Percentiles rank a stretch among this genome's conserved stretches.
These are phyloP conservation scores for Hyphodiscus sp. DNA, from an alignment of 2,329 filamentous ascomycete genomes.

Conservation along the genomic window DNA sequence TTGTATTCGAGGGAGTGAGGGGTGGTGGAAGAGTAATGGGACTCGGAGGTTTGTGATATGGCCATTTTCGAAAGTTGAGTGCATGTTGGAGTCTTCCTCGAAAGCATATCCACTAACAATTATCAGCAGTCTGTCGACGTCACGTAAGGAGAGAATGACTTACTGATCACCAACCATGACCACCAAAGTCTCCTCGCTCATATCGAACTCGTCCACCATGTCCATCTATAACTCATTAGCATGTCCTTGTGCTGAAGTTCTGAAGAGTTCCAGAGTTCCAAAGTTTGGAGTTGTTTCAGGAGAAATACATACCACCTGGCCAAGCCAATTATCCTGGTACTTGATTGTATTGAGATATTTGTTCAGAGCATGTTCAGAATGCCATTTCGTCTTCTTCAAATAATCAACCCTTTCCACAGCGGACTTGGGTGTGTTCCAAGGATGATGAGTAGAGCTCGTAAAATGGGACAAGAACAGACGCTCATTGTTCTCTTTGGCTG, in stretches of 20 bases:
- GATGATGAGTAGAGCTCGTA: constrained; percentile 37
- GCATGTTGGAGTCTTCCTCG: constrained; percentile 32
- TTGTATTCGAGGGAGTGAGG: constrained; percentile 35
- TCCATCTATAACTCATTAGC: constrained; percentile 19
- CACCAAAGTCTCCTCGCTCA: constrained; percentile 39
- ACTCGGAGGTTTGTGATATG: constrained; percentile 39
- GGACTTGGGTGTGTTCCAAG: constrained; percentile 33
- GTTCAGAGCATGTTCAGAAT: constrained; percentile 25
- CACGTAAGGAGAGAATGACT: neutral
- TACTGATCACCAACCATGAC: constrained; percentile 39
- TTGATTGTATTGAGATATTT: constrained; percentile 37
- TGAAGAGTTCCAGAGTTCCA: too few species aligned
- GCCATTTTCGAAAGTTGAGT: constrained; percentile 32
- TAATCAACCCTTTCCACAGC: constrained; percentile 28
- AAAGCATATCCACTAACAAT: constrained; percentile 34
- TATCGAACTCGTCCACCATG: constrained; percentile 36
- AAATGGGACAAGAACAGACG: constrained; percentile 33
- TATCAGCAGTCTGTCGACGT: neutral
- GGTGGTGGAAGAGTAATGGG: constrained; percentile 39
- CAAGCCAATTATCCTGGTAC: constrained; percentile 35
- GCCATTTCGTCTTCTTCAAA: constrained; percentile 21
- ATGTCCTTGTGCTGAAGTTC: too few species aligned
- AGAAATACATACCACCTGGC: constrained; percentile 21
- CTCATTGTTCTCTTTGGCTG: constrained; percentile 26
- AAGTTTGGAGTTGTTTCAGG: too few species aligned